These are phyloP conservation scores for Lactarius tabidus DNA, from an alignment of 768 basidiomycete genomes.

Conservation along the genomic window DNA sequence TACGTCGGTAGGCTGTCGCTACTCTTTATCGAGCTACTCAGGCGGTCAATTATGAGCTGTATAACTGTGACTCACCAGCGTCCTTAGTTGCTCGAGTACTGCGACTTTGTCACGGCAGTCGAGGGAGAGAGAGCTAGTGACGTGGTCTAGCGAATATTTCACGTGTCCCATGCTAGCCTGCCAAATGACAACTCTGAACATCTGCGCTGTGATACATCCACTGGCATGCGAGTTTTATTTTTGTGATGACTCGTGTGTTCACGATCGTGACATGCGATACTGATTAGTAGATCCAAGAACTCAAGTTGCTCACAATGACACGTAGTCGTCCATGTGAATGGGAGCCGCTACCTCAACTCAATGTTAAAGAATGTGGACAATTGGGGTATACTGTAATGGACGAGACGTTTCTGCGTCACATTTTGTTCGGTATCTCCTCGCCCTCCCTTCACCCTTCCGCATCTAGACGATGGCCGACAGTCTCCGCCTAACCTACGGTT, in stretches of 20 bases:
- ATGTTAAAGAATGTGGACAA: not conserved
- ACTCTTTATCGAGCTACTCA: not conserved
- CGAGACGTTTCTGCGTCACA: not conserved
- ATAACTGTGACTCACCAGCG: not conserved
- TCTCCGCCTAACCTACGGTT: not conserved
- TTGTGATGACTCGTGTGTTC: not conserved
- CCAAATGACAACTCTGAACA: not conserved
- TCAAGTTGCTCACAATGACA: conserved; percentile 1
- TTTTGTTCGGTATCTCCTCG: not conserved
- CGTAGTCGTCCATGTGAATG: conserved; percentile 1
- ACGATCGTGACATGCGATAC: not conserved
- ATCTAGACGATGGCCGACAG: not conserved
- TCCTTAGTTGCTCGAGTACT: not conserved
- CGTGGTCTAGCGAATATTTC: not conserved
- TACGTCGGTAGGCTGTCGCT: not conserved
- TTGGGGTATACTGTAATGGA: not conserved
- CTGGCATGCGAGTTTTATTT: not conserved
- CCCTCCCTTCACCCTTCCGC: not conserved
- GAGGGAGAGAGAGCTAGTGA: not conserved
- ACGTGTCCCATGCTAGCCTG: not conserved
- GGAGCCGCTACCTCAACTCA: conserved; percentile 2
- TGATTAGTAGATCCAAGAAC: not conserved
- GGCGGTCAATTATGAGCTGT: not conserved
- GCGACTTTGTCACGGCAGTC: not conserved
- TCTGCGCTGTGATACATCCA: not conserved